Evolutionary conservation across 2,329 filamentous ascomycete genomes (phyloP), one percentile per base, ranked within the genome.

Genomic region (Fusarium praegraminearum): DNA sequence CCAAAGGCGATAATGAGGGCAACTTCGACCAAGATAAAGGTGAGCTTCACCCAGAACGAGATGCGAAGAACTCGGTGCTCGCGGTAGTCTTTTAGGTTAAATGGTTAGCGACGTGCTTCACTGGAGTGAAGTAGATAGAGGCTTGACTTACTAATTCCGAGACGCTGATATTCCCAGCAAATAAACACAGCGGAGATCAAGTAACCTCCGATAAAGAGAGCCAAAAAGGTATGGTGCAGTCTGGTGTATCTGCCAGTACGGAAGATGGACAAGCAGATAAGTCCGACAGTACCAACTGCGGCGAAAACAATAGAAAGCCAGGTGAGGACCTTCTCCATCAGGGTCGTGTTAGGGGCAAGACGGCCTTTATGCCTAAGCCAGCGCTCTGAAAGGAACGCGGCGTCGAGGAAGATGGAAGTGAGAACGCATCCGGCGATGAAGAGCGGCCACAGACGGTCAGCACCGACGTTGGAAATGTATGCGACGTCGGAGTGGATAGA

Each of bases 31-130:
- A 98, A 75, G 77, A 98, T 91, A 80, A 99, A 98, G 62, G 79
- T 70, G 30, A 97, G 85, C 81, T 99, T 99, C 77, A 96, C 84
- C 87, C 90, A 94, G 84, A 98, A 98, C 59, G 92, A 96, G 63
- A 85, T 79, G 49, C 90, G 87, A 13, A 99, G 87, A 70, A 96
- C 82, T 57, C 85, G 87, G 80, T 95, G 88, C 64, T 94, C 83
- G 67, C 91, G 91, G 83, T 94, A 93, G 77, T 91, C 85, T 88
- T 88, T 20, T 22, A 8, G 7, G n/a, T 7, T 16, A 9, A 5
- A 45, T 32, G 30, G 59, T 49, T 62, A 64, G 57, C 36, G n/a
- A 36, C 15, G 16, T 13, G 35, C 18, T 36, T n/a, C 7, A 36
- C 56, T 6, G 10, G 7, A 13, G 2, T 8, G 7, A 52, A 7